These are phyloP conservation scores for Lactarius hengduanensis DNA, from an alignment of 768 basidiomycete genomes.

Conservation along the genomic window DNA sequence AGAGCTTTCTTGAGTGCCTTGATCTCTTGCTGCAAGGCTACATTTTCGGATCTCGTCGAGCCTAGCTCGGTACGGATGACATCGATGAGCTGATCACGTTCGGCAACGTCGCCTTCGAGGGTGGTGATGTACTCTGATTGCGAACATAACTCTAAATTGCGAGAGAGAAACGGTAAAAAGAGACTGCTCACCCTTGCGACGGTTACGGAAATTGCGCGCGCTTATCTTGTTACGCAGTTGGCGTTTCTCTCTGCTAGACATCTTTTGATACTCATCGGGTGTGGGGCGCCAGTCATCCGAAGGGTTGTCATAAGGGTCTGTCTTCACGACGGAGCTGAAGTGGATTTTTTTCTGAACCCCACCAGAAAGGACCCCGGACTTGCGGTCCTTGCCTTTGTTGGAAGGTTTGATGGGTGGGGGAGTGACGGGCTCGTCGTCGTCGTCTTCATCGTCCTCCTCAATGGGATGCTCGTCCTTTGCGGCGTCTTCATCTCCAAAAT, in stretches of 20 bases:
- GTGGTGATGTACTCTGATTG: slow-evolving; percentile 86
- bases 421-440: slow-evolving; percentile 33
- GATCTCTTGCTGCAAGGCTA: slow-evolving; percentile 78
- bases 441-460: slow-evolving; percentile 38
- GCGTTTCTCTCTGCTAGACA: slow-evolving; percentile 93
- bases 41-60: slow-evolving; percentile 75
- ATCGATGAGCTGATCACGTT: slow-evolving; percentile 87
- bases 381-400: slow-evolving; percentile 54
- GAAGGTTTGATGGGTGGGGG: slow-evolving; percentile 35
- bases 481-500: slow-evolving; percentile 41
- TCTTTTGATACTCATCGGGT: slow-evolving; percentile 93
- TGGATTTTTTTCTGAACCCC: slow-evolving; percentile 64
- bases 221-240: slow-evolving; percentile 97
- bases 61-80: slow-evolving; percentile 84
- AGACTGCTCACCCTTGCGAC: slow-evolving; percentile 72
- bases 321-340: slow-evolving; percentile 38
- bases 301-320: slow-evolving; percentile 50
- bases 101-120: slow-evolving; percentile 89
- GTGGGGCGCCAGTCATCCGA: slow-evolving; percentile 82
- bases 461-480: slow-evolving; percentile 33
- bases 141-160: background rate
- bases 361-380: slow-evolving; percentile 69
- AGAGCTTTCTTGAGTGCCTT: slow-evolving; percentile 70
- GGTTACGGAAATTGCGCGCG: slow-evolving; percentile 91
- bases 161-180: slow-evolving; percentile 6